Conservation (phyloP, 768 basidiomycete genomes). For the Psilocybe cyanescens region DNA sequence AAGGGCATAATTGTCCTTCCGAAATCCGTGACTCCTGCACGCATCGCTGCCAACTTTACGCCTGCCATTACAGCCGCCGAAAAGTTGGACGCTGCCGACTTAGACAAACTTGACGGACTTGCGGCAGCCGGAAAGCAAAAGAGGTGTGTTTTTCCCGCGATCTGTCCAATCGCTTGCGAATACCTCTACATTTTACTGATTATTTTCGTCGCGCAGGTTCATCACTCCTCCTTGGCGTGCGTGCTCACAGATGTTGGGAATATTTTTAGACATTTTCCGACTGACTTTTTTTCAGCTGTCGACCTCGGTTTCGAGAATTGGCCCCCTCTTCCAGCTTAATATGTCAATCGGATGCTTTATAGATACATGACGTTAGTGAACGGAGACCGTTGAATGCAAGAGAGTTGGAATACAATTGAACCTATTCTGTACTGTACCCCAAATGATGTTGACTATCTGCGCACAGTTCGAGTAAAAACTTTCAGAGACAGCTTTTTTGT, state of each 20-base stretch:
- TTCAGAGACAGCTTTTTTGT: neutral
- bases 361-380: neutral
- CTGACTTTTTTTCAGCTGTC: constrained; percentile 43
- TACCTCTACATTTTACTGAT: constrained; percentile 4
- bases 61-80: constrained; percentile 51
- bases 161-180: constrained; percentile 8
- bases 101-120: constrained; percentile 59
- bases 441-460: neutral
- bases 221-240: constrained; percentile 73
- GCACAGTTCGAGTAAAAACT: neutral
- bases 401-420: neutral
- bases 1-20: constrained; percentile 71
- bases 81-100: constrained; percentile 53
- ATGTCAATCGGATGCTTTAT: neutral
- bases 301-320: constrained; percentile 77
- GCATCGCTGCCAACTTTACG: constrained; percentile 63
- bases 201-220: constrained; percentile 38
- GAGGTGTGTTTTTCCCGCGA: constrained; percentile 39
- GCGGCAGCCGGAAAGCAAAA: constrained; percentile 68
- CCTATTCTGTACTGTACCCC: neutral
- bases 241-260: constrained; percentile 28
- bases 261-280: constrained; percentile 5
- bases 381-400: neutral
- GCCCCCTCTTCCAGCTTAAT: constrained; percentile 32
- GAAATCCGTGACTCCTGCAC: constrained; percentile 75